phyloP scores from a whole-genome alignment of 768 basidiomycete genomes.

The Termitomyces sp. region DNA sequence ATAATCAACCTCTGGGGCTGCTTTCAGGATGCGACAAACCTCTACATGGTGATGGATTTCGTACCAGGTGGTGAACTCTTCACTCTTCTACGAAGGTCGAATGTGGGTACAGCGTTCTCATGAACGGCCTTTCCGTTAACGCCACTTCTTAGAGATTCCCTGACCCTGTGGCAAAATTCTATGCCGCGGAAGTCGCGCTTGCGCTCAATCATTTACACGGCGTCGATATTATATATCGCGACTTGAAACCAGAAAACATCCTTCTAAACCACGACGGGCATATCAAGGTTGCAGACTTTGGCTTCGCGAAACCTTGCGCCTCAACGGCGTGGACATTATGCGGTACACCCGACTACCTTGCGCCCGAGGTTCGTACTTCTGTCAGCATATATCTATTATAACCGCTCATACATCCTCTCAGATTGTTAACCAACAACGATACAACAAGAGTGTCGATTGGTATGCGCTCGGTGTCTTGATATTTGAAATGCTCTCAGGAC shows the following conservation, averaged over 20 bases:
- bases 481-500: conserved; percentile 96
- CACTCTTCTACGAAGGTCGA: conserved; percentile 85
- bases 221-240: conserved; percentile 90
- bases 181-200: conserved; percentile 90
- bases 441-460: conserved; percentile 98
- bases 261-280: conserved; percentile 92
- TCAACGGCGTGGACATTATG: conserved; percentile 94
- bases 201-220: conserved; percentile 88
- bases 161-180: conserved; percentile 96
- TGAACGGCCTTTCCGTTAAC: conserved; percentile 12
- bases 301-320: conserved; percentile 87
- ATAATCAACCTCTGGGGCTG: conserved; percentile 96
- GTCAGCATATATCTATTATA: neutral
- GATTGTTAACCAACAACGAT: conserved; percentile 78
- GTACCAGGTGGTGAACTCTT: conserved; percentile 97
- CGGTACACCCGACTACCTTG: conserved; percentile 94
- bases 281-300: conserved; percentile 96
- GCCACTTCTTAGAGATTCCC: conserved; percentile 72
- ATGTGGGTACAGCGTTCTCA: conserved; percentile 43
- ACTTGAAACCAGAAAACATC: conserved; percentile 97
- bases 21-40: conserved; percentile 86
- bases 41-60: conserved; percentile 99
- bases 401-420: conserved; percentile 23
- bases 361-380: conserved; percentile 66
- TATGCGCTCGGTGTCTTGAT: conserved; percentile 96